A percentile compares a stretch with the other conserved stretches of the same genome.
Conservation (phyloP, 768 basidiomycete species). For the Erythrobasidium yunnanense region DNA sequence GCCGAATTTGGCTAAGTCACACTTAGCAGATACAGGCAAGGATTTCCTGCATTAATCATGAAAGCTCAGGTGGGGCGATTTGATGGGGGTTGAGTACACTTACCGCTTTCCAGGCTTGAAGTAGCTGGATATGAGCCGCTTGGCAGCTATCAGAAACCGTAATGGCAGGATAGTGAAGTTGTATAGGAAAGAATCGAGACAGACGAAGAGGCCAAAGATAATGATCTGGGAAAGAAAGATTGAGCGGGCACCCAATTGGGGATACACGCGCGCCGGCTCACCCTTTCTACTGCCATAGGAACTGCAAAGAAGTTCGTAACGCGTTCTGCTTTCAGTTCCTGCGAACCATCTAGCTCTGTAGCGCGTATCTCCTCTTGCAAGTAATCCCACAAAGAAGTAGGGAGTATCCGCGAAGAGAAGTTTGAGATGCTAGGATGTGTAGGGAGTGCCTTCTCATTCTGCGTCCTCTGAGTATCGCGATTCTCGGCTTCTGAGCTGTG, state of each 20-base stretch:
- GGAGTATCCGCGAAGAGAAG: conserved; percentile 33
- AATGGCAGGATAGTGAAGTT: conserved; percentile 96
- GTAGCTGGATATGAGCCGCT: conserved; percentile 41
- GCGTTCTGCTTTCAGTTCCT: conserved; percentile 76
- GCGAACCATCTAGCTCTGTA: conserved; percentile 83
- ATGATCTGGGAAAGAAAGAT: conserved; percentile 54
- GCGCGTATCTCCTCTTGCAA: conserved; percentile 74
- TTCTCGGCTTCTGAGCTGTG: neutral
- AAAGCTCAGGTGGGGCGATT: too few relatives aligned
- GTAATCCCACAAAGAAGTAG: conserved; percentile 87
- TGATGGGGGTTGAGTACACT: too few relatives aligned
- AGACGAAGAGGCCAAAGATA: conserved; percentile 80
- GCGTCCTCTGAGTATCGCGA: too few relatives aligned
- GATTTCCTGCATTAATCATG: conserved; percentile 6
- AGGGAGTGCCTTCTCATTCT: too few relatives aligned
- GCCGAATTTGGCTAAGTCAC: conserved; percentile 72
- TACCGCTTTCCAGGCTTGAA: conserved; percentile 6
- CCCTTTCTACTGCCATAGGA: conserved; percentile 87
- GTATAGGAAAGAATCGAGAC: conserved; percentile 92
- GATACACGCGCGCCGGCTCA: conserved; percentile 36
- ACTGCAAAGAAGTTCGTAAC: conserved; percentile 91
- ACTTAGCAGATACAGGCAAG: conserved; percentile 81
- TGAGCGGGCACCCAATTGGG: neutral
- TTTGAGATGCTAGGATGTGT: neutral
- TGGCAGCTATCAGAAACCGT: conserved; percentile 59